A percentile compares a stretch with the other conserved stretches of the same genome.
Evolutionary conservation across 176 grass and related monocot species (phyloP).

Genomic region (Oryza glaberrima): DNA sequence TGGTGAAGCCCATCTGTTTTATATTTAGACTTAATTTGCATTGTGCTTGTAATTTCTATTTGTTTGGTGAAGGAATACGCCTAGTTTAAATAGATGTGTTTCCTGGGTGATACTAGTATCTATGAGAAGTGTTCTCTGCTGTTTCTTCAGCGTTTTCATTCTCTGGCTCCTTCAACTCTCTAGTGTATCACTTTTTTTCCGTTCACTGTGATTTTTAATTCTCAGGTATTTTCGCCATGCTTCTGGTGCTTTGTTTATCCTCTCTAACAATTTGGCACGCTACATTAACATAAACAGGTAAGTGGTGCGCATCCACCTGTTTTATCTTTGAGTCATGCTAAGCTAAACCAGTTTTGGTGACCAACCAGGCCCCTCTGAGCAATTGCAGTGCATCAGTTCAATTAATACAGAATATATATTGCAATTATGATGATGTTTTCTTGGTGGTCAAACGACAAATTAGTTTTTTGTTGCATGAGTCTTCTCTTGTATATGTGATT

Average conservation of each 20-base stretch:
- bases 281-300: slow-evolving; percentile 99
- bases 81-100: not conserved
- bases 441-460: not conserved
- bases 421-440: not conserved
- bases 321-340: slow-evolving; percentile 12
- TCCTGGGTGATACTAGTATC: not conserved
- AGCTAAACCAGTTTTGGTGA: slow-evolving; percentile 12
- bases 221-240: slow-evolving; percentile 98
- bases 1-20: not conserved
- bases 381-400: not conserved
- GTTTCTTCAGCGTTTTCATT: not conserved
- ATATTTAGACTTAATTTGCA: not conserved
- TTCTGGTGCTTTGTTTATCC: slow-evolving; percentile 80
- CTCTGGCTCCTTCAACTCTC: not conserved
- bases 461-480: not conserved
- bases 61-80: not conserved
- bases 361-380: not conserved
- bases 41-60: not conserved
- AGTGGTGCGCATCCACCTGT: slow-evolving; percentile 1
- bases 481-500: slow-evolving; percentile 9
- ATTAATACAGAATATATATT: slow-evolving; percentile 6
- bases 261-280: slow-evolving; percentile 89
- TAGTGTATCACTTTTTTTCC: not conserved
- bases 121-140: not conserved
- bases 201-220: slow-evolving; percentile 16